Conservation (phyloP, 2,329 filamentous ascomycete genomes). For the Mycosphaerelloides madeirae region DNA sequence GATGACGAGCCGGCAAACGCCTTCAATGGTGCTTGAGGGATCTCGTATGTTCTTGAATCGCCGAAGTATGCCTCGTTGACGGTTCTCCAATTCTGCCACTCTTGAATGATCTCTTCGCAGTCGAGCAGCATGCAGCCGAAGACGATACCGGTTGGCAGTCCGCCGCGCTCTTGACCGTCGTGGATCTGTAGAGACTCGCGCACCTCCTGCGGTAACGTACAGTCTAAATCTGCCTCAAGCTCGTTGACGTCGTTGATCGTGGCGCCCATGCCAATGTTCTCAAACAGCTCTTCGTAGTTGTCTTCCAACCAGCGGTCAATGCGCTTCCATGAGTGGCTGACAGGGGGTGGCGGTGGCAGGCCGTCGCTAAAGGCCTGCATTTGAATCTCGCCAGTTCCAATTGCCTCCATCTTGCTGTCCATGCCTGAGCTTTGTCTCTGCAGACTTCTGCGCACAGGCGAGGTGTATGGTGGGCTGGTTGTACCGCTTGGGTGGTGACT, state of each 20-base stretch:
- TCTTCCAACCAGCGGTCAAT: constrained; percentile 93
- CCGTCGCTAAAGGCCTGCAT: constrained; percentile 96
- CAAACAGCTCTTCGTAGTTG: constrained; percentile 88
- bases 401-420: constrained; percentile 59
- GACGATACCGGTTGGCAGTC: constrained; percentile 82
- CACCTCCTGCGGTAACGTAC: constrained; percentile 86
- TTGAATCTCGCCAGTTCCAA: constrained; percentile 76
- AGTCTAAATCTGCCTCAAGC: constrained; percentile 91
- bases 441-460: constrained; percentile 71
- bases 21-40: constrained; percentile 65
- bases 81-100: constrained; percentile 93
- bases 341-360: constrained; percentile 80
- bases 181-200: constrained; percentile 86
- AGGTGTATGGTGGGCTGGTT: constrained; percentile 75
- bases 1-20: constrained; percentile 62
- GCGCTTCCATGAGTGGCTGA: constrained; percentile 84
- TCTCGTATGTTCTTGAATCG: constrained; percentile 46
- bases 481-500: constrained; percentile 53
- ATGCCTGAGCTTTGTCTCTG: constrained; percentile 40
- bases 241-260: constrained; percentile 95
- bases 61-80: constrained; percentile 87
- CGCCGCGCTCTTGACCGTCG: constrained; percentile 95
- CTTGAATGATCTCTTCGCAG: constrained; percentile 95
- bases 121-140: constrained; percentile 94
- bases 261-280: constrained; percentile 87